Percentiles rank a stretch among this genome's conserved stretches.
Evolutionary conservation across 495 filamentous ascomycete species (phyloP).

Genomic region (Neurospora discreta): DNA sequence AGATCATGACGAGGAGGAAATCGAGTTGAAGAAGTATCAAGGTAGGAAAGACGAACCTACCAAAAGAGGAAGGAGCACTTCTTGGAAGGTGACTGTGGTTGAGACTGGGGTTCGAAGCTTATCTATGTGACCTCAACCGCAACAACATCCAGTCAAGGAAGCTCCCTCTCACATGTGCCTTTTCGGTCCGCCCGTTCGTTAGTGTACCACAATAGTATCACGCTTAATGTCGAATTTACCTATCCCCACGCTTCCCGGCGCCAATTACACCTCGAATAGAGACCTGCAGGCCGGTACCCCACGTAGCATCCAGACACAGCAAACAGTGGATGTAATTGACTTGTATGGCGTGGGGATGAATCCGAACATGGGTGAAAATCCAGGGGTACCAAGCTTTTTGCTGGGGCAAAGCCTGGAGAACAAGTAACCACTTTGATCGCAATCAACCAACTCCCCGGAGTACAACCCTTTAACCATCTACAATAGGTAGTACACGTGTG

Average conservation of each 20-base stretch:
- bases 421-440: neutral
- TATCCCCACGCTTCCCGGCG: neutral
- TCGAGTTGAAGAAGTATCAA: neutral
- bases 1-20: neutral
- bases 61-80: neutral
- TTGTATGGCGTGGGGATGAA: no score
- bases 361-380: no score
- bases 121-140: neutral
- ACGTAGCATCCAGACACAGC: neutral
- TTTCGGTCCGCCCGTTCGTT: neutral
- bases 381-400: neutral
- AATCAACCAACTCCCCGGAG: neutral
- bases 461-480: neutral
- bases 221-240: neutral
- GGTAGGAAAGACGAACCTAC: neutral
- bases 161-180: neutral
- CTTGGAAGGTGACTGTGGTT: neutral
- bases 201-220: neutral
- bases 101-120: neutral
- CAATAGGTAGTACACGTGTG: neutral
- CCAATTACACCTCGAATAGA: neutral
- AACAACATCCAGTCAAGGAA: neutral
- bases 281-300: neutral
- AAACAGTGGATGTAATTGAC: no score
- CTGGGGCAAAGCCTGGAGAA: neutral